A percentile compares a stretch with the other conserved stretches of the same genome.
phyloP scores from a whole-genome alignment of 2,329 filamentous ascomycete species.

The Paecilomyces formosus region DNA sequence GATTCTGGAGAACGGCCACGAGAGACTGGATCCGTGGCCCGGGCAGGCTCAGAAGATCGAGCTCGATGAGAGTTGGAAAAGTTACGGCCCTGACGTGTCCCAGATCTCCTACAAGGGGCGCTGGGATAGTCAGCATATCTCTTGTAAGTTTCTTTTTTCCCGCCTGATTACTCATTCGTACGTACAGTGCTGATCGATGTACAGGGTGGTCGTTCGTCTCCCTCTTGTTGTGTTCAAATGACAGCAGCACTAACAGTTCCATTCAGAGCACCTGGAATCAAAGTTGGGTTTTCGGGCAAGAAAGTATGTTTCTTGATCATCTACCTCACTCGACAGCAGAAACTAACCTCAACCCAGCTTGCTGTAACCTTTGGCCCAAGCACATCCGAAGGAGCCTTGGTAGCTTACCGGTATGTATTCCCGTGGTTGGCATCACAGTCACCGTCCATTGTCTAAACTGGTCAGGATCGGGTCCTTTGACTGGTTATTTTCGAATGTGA shows the following conservation, averaged over 20 bases:
- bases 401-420: slow-evolving; percentile 41
- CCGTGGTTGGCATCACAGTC: background rate
- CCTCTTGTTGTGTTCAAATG: background rate
- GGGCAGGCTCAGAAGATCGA: slow-evolving; percentile 25
- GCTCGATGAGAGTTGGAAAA: slow-evolving; percentile 34
- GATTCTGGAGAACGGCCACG: slow-evolving; percentile 38
- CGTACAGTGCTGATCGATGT: slow-evolving; percentile 5
- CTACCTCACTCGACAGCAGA: background rate
- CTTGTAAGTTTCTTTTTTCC: slow-evolving; percentile 29
- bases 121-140: slow-evolving; percentile 55
- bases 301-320: slow-evolving; percentile 21
- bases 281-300: slow-evolving; percentile 49
- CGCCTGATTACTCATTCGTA: background rate
- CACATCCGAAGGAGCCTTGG: slow-evolving; percentile 43
- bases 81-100: slow-evolving; percentile 44
- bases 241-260: background rate
- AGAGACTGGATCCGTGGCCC: slow-evolving; percentile 30
- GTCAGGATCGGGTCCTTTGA: slow-evolving; percentile 49
- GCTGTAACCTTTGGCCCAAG: slow-evolving; percentile 49
- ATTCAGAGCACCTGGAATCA: slow-evolving; percentile 43
- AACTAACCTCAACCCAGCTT: slow-evolving; percentile 20
- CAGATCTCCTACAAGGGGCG: slow-evolving; percentile 56
- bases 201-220: slow-evolving; percentile 48
- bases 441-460: background rate
- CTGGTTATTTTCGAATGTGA: slow-evolving; percentile 57